Evolutionary conservation across 345 rosid species (phyloP), one percentile per base, ranked within the genome.

Genomic region (Nephelium lappaceum): DNA sequence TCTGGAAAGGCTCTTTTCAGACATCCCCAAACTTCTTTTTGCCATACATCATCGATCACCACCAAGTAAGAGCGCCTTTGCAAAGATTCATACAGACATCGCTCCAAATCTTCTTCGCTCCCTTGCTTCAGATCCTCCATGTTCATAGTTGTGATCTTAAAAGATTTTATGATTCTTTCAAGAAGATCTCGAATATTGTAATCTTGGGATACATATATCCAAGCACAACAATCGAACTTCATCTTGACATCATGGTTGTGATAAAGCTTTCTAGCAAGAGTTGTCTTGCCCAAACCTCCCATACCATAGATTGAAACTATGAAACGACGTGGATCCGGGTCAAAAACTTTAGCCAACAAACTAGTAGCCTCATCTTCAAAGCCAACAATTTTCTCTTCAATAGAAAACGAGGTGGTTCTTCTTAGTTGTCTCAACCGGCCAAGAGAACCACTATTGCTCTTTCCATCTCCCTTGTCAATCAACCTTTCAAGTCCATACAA

Each of bases 41-140:
- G 71, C 85, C 85, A 82, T 15, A 82, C 65, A 39, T 71, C 85
- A 71, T 82, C 85, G 64, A 82, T 62, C 62, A 82, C 79, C 31
- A 82, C 77, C 61, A 82, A 18, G 39, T 75, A 79, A 0, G 80
- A 73, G 51, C 62, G 71, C 31, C 67, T 57, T 15, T 25, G n/a
- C 10, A 78, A 69, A 16, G 65, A 64, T 41, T 74, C 71, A 38
- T 70, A 64, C 0, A 78, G 69, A 36, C 42, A 15, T 25, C 16
- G 77, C 49, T 76, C 79, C 72, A 81, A 43, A 23, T 81, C 83
- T 14, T 51, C 57, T 5, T 51, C n/a, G 16, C 7, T 5, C 19
- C 5, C 5, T 1, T 51, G 57, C 57, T 15, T 5, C 16, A 51
- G 19, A 27, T 71, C 83, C 39, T 72, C 78, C 11, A 4, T 51